These are phyloP conservation scores for Neofusicoccum sp. DNA, from an alignment of 2,329 filamentous ascomycete species.

Conservation along the genomic window DNA sequence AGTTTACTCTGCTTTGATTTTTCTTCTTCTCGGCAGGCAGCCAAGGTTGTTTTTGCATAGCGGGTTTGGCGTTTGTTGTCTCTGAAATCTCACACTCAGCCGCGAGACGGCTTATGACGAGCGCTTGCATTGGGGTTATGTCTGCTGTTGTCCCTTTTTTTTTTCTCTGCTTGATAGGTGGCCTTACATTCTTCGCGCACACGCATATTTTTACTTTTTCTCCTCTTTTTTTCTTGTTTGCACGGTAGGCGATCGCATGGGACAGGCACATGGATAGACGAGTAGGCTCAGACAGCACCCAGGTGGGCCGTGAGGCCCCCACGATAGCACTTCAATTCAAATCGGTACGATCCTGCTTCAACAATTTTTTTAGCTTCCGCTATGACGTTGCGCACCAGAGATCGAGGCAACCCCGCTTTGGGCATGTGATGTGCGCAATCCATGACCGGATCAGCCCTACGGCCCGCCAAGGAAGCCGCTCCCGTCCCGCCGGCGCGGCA, in stretches of 20 bases:
- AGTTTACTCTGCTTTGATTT: background rate
- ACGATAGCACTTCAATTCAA: constrained; percentile 1
- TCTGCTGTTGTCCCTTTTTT: constrained; percentile 1
- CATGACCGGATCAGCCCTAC: constrained; percentile 14
- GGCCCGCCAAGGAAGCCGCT: constrained; percentile 15
- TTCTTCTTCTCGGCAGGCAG: constrained; percentile 6
- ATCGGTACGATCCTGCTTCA: background rate
- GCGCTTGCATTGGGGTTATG: constrained; percentile 16
- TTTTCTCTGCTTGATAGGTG: background rate
- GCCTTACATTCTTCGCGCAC: constrained; percentile 10
- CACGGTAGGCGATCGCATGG: background rate
- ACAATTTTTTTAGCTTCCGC: constrained; percentile 1
- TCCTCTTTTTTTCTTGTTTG: background rate
- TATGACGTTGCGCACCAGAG: constrained; percentile 7
- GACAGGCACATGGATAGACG: constrained; percentile 4
- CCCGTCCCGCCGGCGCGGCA: constrained; percentile 13
- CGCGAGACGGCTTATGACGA: constrained; percentile 17
- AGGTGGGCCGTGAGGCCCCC: background rate
- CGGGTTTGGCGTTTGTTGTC: constrained; percentile 18
- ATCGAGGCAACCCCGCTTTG: constrained; percentile 11
- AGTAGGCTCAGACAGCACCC: constrained; percentile 2
- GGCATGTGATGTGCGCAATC: constrained; percentile 11
- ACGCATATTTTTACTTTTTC: constrained; percentile 7
- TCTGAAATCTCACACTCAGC: background rate
- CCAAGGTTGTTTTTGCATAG: constrained; percentile 12